phyloP scores from a whole-genome alignment of 2,329 filamentous ascomycete species.

The Diplodia sapinea region DNA sequence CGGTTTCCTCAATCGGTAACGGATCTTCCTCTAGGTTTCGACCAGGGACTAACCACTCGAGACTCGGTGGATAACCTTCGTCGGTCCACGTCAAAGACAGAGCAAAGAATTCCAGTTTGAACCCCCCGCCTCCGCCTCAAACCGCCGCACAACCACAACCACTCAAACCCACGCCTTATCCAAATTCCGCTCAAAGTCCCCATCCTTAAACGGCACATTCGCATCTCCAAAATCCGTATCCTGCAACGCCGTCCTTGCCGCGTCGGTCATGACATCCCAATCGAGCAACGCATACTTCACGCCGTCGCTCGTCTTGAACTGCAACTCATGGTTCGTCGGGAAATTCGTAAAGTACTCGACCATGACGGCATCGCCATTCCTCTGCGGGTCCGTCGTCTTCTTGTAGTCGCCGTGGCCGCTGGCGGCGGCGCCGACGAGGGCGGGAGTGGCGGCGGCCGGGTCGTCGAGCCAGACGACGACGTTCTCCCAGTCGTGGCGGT shows the following conservation, averaged over 20 bases:
- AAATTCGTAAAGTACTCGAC: constrained; percentile 45
- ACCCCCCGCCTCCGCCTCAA: too few relatives aligned
- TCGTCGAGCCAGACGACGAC: constrained; percentile 44
- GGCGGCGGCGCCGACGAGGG: constrained; percentile 47
- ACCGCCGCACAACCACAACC: neutral
- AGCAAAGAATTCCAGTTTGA: too few relatives aligned
- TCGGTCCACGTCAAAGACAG: too few relatives aligned
- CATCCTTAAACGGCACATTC: constrained; percentile 51
- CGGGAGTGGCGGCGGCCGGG: constrained; percentile 35
- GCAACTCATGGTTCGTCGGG: constrained; percentile 47
- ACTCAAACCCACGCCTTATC: constrained; percentile 14
- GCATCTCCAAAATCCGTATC: constrained; percentile 51
- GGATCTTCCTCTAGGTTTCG: too few relatives aligned
- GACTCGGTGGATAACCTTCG: too few relatives aligned
- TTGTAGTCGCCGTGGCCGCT: constrained; percentile 50
- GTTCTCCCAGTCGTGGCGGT: constrained; percentile 53
- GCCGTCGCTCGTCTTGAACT: constrained; percentile 22
- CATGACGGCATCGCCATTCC: constrained; percentile 37
- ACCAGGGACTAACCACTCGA: too few relatives aligned
- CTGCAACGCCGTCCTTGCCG: constrained; percentile 45
- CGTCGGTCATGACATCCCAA: constrained; percentile 52
- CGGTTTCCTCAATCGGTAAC: too few relatives aligned
- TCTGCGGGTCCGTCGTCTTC: constrained; percentile 35
- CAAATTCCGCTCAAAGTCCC: constrained; percentile 35
- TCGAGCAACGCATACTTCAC: constrained; percentile 41